Evolutionary conservation across 352 stramenopile species (phyloP).

Genomic region (Pythium guiyangense): DNA sequence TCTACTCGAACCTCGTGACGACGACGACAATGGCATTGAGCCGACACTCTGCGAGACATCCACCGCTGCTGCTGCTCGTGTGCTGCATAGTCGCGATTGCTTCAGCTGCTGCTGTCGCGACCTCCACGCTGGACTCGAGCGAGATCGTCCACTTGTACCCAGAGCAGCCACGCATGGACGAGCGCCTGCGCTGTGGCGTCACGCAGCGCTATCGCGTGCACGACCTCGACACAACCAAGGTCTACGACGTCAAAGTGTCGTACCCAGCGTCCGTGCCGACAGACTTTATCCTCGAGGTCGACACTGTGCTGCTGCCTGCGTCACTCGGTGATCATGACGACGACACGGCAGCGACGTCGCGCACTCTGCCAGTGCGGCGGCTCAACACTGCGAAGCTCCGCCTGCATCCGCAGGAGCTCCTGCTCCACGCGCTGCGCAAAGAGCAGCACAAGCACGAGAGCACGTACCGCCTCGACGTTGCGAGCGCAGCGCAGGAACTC

Average conservation of each 20-base stretch:
- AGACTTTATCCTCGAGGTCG: slow-evolving; percentile 40
- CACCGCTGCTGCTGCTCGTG: too few relatives aligned
- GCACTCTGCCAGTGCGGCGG: slow-evolving; percentile 20
- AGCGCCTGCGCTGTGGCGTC: slow-evolving; percentile 38
- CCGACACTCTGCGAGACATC: too few relatives aligned
- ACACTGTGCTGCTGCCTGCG: slow-evolving; percentile 11
- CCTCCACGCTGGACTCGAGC: too few relatives aligned
- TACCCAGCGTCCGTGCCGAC: slow-evolving; percentile 60
- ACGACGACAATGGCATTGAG: too few relatives aligned
- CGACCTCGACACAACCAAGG: slow-evolving; percentile 29
- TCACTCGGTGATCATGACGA: slow-evolving; percentile 1
- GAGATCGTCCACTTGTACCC: slow-evolving; percentile 31
- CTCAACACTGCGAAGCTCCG: slow-evolving; percentile 73
- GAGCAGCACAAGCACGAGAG: slow-evolving; percentile 13
- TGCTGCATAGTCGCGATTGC: too few relatives aligned
- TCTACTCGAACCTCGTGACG: too few relatives aligned
- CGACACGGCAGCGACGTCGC: not conserved
- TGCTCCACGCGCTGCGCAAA: slow-evolving; percentile 18
- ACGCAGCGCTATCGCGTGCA: slow-evolving; percentile 50
- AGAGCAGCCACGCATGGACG: slow-evolving; percentile 28
- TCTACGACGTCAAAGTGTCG: slow-evolving; percentile 81
- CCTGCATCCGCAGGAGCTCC: slow-evolving; percentile 36
- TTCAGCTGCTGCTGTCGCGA: too few relatives aligned
- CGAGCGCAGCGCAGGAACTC: not conserved
- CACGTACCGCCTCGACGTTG: slow-evolving; percentile 25